Evolutionary conservation across 495 filamentous ascomycete species (phyloP), one percentile per base, ranked within the genome.

Genomic region (Talaromyces adpressus): DNA sequence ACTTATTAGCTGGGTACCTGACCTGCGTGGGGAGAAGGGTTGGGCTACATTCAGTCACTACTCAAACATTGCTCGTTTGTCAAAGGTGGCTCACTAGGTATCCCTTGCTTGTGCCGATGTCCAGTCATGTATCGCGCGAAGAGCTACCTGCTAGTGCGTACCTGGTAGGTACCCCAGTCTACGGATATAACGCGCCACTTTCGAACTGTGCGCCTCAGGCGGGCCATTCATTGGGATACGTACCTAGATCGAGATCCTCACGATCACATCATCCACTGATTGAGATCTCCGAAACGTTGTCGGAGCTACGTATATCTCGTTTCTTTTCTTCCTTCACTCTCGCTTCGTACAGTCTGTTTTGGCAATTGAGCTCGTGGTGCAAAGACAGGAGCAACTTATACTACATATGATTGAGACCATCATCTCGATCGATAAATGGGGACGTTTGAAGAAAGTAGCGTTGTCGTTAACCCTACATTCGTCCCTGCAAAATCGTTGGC

Each of bases 61-160:
- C 45, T 56, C 52, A 27, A 56, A 56, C 52, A 56, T 56, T 29
- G 52, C 52, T 29, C n/a, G 52, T 56, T 56, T 56, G 52, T 56
- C 23, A 49, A 18, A 49, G 45, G 52, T 25, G 20, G 47, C n/a
- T 18, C 47, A 51, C 14, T 53, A 16, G 52, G 7, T 22, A 56
- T 56, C 52, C 52, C 45, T 49, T 49, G 45, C 45, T 49, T 49
- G 45, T 1, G 6, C 45, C 45, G 45, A 41, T 41, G 1, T 4
- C 36, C 3, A 41, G 14, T 16, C n/a, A n/a, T n/a, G n/a, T 16
- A 41, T 41, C 14, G 14, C 12, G 36, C 16, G 36, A 41, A 41
- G 14, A 41, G 36, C 4, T 16, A 39, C 36, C 36, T 39, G 3
- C 36, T 16, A 34, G 32, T 34, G 9, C 36, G 36, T 39, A 39